These are phyloP conservation scores for Laetiporus sulphureus DNA, from an alignment of 1,284 basidiomycete genomes.

Conservation along the genomic window DNA sequence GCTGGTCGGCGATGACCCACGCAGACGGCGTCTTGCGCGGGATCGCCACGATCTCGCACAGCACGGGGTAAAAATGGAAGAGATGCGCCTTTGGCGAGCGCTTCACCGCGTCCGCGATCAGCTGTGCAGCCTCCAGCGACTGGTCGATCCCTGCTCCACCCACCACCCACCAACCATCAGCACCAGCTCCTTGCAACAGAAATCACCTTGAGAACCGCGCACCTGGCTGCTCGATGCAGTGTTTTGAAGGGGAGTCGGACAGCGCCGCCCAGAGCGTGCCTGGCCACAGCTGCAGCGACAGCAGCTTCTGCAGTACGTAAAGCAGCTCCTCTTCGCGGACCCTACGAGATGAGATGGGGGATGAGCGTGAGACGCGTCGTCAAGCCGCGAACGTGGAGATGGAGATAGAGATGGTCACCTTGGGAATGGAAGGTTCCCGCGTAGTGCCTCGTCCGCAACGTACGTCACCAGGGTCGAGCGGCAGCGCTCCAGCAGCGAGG, in stretches of 20 bases:
- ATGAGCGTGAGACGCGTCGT: neutral
- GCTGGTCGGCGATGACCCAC: conserved; percentile 39
- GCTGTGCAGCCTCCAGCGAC: conserved; percentile 36
- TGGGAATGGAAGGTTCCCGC: conserved; percentile 81
- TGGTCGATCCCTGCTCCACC: conserved; percentile 41
- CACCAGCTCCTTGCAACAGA: conserved; percentile 2
- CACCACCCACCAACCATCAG: too few relatives aligned
- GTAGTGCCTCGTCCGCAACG: conserved; percentile 74
- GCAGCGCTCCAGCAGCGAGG: conserved; percentile 71
- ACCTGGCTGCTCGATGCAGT: conserved; percentile 50
- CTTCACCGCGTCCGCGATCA: conserved; percentile 62
- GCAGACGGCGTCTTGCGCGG: conserved; percentile 58
- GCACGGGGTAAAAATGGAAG: conserved; percentile 75
- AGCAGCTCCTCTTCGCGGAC: conserved; percentile 86
- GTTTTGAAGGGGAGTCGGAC: conserved; percentile 53
- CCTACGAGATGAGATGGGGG: conserved; percentile 31
- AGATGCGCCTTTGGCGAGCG: conserved; percentile 74
- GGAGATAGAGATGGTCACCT: conserved; percentile 39
- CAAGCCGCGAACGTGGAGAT: too few relatives aligned
- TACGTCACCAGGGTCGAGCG: conserved; percentile 62
- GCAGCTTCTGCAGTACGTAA: conserved; percentile 76
- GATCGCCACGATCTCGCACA: conserved; percentile 74
- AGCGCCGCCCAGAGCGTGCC: conserved; percentile 72
- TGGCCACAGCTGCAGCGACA: conserved; percentile 61
- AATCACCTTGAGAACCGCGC: conserved; percentile 14